Percentiles rank a stretch among this genome's conserved stretches.
Evolutionary conservation across 805 yeast species (phyloP).

Genomic region (Kazachstania psychrophila): DNA sequence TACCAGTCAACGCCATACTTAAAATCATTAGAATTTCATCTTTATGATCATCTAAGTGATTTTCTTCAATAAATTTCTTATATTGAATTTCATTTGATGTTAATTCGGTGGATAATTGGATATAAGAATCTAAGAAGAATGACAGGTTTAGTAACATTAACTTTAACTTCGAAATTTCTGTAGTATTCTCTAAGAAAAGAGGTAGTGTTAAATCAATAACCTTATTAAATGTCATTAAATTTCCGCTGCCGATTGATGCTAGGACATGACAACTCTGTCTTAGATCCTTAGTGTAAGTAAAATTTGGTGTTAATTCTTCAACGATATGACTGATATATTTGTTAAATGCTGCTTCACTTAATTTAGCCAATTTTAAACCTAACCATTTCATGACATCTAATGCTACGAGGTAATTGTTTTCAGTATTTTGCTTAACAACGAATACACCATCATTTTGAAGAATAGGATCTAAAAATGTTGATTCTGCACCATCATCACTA

Average conservation of each 20-base stretch:
- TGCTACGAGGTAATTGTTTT: conserved; percentile 33
- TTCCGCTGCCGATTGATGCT: conserved; percentile 44
- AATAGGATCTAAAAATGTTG: conserved; percentile 6
- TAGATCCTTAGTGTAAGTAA: conserved; percentile 43
- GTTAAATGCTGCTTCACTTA: conserved; percentile 28
- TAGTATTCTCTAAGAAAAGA: conserved; percentile 30
- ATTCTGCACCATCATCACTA: conserved; percentile 44
- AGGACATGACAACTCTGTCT: conserved; percentile 57
- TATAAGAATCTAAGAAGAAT: conserved; percentile 44
- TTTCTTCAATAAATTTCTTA: neutral
- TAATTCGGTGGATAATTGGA: conserved; percentile 35
- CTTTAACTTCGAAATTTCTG: conserved; percentile 49
- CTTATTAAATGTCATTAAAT: conserved; percentile 37
- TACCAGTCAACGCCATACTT: conserved; percentile 59
- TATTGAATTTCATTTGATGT: neutral
- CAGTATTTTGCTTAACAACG: neutral
- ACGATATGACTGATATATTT: conserved; percentile 34
- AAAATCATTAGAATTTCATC: conserved; percentile 61
- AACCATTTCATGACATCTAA: conserved; percentile 39
- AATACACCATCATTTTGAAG: neutral
- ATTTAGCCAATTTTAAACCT: conserved; percentile 29
- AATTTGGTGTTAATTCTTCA: conserved; percentile 46
- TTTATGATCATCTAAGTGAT: conserved; percentile 32
- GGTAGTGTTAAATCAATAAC: conserved; percentile 42
- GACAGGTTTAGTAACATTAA: conserved; percentile 51